A percentile compares a stretch with the other conserved stretches of the same genome.
phyloP scores from a whole-genome alignment of 345 rosid genomes.

The Gossypium mustelinum region DNA sequence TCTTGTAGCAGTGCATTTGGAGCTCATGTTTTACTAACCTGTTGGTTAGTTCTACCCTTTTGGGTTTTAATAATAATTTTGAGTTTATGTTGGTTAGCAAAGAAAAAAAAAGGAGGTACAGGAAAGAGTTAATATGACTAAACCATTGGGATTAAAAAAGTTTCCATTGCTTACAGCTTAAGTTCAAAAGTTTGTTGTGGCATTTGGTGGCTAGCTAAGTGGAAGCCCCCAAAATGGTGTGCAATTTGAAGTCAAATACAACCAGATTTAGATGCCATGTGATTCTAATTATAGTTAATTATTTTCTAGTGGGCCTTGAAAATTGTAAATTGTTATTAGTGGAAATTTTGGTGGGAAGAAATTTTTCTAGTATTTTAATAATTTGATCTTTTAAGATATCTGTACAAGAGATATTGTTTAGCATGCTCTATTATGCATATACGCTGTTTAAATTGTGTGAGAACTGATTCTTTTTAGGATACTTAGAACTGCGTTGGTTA shows the following conservation, averaged over 20 bases:
- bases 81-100: no score
- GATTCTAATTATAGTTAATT: background rate
- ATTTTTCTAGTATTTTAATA: background rate
- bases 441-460: background rate
- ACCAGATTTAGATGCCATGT: background rate
- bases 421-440: background rate
- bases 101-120: background rate
- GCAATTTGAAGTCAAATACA: background rate
- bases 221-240: background rate
- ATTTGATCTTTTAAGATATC: background rate
- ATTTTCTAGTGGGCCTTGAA: background rate
- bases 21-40: no score
- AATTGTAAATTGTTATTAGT: background rate
- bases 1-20: no score
- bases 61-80: no score
- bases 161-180: background rate
- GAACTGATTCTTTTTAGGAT: background rate
- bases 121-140: background rate
- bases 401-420: background rate
- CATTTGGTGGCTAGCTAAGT: background rate
- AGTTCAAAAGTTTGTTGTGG: background rate
- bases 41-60: no score
- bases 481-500: conserved; percentile 3
- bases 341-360: conserved; percentile 2
- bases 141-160: background rate